Conservation (phyloP, 768 basidiomycete genomes). For the Albatrellus ellisii region DNA sequence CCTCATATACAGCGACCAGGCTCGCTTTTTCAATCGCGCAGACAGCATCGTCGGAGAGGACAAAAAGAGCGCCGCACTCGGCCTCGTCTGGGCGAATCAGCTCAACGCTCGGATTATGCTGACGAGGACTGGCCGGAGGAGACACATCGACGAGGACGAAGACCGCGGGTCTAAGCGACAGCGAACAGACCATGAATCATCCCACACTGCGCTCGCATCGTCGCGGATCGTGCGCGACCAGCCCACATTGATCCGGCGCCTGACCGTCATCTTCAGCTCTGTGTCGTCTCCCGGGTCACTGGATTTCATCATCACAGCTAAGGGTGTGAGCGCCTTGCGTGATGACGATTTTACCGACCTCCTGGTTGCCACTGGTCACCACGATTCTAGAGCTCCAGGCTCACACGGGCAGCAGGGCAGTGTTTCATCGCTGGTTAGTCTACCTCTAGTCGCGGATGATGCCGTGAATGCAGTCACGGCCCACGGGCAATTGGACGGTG, state of each 20-base stretch:
- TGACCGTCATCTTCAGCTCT: slow-evolving; percentile 71
- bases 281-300: slow-evolving; percentile 41
- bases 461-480: too few relatives aligned
- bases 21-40: slow-evolving; percentile 62
- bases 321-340: too few relatives aligned
- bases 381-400: too few relatives aligned
- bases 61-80: slow-evolving; percentile 70
- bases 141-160: slow-evolving; percentile 29
- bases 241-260: slow-evolving; percentile 46
- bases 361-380: too few relatives aligned
- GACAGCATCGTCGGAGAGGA: slow-evolving; percentile 43
- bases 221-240: slow-evolving; percentile 20
- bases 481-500: too few relatives aligned
- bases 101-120: slow-evolving; percentile 80
- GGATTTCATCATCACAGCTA: slow-evolving; percentile 61
- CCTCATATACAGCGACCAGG: slow-evolving; percentile 58
- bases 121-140: slow-evolving; percentile 57
- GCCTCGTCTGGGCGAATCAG: slow-evolving; percentile 90
- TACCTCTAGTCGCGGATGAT: too few relatives aligned
- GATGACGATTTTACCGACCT: too few relatives aligned
- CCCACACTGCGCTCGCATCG: background rate
- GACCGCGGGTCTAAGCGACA: slow-evolving; percentile 19
- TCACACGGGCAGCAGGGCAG: too few relatives aligned
- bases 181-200: slow-evolving; percentile 11
- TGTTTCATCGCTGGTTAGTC: too few relatives aligned